Evolutionary conservation across 202 grass and related monocot species (phyloP).

Genomic region (Carex sylvatica): DNA sequence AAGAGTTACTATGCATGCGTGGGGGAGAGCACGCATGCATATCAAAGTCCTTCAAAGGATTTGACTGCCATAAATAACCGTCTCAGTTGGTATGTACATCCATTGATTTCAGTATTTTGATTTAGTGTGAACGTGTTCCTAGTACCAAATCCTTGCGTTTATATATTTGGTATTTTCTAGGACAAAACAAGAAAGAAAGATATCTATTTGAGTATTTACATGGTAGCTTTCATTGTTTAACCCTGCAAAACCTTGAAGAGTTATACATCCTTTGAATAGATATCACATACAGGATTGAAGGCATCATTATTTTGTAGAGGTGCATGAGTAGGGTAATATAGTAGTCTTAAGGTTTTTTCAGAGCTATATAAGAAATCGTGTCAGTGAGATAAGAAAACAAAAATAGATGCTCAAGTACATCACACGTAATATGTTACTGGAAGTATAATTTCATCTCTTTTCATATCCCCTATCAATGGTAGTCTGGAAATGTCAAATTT

Average conservation of each 20-base stretch:
- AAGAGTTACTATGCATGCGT: slow-evolving; percentile 98
- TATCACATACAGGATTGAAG: neutral
- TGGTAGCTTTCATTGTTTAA: neutral
- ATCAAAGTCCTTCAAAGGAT: slow-evolving; percentile 94
- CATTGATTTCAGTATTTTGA: neutral
- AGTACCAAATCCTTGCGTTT: neutral
- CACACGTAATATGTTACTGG: neutral
- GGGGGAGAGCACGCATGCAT: slow-evolving; percentile 94
- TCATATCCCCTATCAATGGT: neutral
- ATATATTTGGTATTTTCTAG: neutral
- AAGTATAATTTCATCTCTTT: neutral
- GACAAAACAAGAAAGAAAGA: neutral
- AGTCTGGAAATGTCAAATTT: neutral
- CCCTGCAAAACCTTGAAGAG: neutral
- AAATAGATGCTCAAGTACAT: neutral
- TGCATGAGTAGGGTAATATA: neutral
- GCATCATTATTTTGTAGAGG: neutral
- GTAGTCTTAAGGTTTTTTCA: slow-evolving; percentile 3
- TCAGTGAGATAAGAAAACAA: neutral
- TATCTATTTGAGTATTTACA: neutral
- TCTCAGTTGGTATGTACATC: slow-evolving; percentile 56
- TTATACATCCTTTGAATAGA: neutral
- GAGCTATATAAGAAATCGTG: neutral
- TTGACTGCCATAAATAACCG: slow-evolving; percentile 85
- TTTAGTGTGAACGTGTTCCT: neutral